A percentile compares a stretch with the other conserved stretches of the same genome.
These are phyloP conservation scores for Pichia cactophila DNA, from an alignment of 1,139 yeast species.

Conservation along the genomic window DNA sequence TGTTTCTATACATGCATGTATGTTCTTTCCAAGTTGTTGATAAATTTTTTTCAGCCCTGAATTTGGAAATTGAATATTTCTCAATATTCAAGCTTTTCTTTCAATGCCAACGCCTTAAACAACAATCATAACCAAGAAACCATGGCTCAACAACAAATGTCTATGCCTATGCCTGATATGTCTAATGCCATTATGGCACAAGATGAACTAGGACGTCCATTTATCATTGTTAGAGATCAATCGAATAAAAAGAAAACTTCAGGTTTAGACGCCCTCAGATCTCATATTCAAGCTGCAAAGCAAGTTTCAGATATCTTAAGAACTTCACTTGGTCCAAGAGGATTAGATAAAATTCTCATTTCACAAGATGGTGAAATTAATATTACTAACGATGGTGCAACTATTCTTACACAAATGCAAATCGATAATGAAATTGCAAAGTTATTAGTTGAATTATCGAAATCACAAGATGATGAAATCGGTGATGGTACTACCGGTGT, in stretches of 20 bases:
- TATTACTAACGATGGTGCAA: slow-evolving; percentile 97
- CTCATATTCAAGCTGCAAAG: slow-evolving; percentile 92
- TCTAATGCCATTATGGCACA: slow-evolving; percentile 98
- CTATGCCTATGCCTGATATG: slow-evolving; percentile 81
- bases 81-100: too few species aligned
- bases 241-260: slow-evolving; percentile 88
- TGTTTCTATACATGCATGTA: not conserved
- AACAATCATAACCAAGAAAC: not conserved
- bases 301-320: slow-evolving; percentile 89
- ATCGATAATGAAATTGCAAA: slow-evolving; percentile 94
- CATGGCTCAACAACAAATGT: slow-evolving; percentile 27
- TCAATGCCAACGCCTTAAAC: not conserved
- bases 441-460: slow-evolving; percentile 84
- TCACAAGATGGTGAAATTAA: slow-evolving; percentile 95
- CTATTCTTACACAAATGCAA: slow-evolving; percentile 93
- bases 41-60: not conserved
- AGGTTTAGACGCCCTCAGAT: slow-evolving; percentile 91
- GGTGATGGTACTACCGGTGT: slow-evolving; percentile 99
- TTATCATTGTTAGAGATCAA: slow-evolving; percentile 94
- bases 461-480: slow-evolving; percentile 96
- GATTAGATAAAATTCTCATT: slow-evolving; percentile 91
- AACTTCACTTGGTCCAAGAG: slow-evolving; percentile 94
- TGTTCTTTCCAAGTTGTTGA: not conserved
- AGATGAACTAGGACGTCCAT: slow-evolving; percentile 98
- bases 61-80: not conserved